Base-by-base conservation (phyloP, 768 basidiomycete genomes). In the Phlegmacium glaucopus region DNA sequence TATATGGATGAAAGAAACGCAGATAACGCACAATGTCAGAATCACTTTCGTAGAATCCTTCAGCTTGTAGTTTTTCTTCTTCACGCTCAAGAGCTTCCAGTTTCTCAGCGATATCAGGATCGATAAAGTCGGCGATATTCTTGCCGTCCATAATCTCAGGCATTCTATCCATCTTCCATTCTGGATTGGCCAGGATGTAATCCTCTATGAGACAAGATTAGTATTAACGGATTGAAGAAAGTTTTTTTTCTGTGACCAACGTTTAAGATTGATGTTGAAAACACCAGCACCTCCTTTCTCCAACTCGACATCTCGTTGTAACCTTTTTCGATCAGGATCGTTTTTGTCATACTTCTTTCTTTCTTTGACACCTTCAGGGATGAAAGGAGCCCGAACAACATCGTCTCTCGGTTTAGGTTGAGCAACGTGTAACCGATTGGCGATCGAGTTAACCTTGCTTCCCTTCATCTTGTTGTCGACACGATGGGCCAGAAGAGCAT, bases 81-180 rank as follows among this genome's bases (percentile, higher is more conserved):
- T 98, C 96, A 13, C 90, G 82, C 68, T 99, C 95, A 48, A 99
- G 82, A 10, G 93, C 95, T 61, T 97, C 95, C 39, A 99, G 84
- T 69, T 94, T 95, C 68, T 94, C 94, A 15, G 83, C 85, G 51
- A 99, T 98, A 61, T 99, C 96, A 16, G 93, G 88, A 67, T 98
- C 95, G 66, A 98, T 90, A 52, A 99, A 99, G 74, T 99, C 96
- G 17, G 94, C 95, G 44, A 98, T 71, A 71, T 99, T 99, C 80
- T 97, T 97, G 71, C 96, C 96, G 56, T 97, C 84, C 85, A 92
- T 84, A 61, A 99, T 90, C 66, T 99, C 96, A n/a, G 96, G 96
- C n/a, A 98, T 87, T 54, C 82, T 76, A 61, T 99, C 96, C 71
- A 82, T 75, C 73, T 96, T 99, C 96, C 96, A 99, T 37, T 90